Evolutionary conservation across 768 basidiomycete species (phyloP).

Genomic region (Russula sp.): DNA sequence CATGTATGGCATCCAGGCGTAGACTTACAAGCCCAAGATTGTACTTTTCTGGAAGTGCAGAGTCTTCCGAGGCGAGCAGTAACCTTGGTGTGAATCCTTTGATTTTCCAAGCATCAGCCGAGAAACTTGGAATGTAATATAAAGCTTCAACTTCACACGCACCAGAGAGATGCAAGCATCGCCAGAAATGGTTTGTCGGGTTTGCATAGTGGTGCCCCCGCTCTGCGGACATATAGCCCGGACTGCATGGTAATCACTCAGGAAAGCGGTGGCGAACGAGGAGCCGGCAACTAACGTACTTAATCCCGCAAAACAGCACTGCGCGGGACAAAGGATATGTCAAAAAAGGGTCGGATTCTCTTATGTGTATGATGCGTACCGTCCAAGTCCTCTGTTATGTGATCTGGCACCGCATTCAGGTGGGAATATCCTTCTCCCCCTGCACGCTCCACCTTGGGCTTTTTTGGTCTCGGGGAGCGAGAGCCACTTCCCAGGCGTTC

Average conservation of each 20-base stretch:
- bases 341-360: not conserved
- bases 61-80: constrained; percentile 53
- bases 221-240: constrained; percentile 60
- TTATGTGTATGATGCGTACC: constrained; percentile 34
- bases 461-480: constrained; percentile 15
- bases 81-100: constrained; percentile 55
- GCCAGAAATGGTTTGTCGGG: constrained; percentile 81
- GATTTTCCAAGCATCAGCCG: not conserved
- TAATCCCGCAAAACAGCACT: constrained; percentile 87
- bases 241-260: constrained; percentile 35
- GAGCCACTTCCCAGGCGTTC: not conserved
- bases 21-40: constrained; percentile 59
- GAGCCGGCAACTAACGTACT: constrained; percentile 40
- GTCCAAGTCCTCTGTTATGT: constrained; percentile 48
- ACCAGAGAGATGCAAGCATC: constrained; percentile 64
- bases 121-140: not conserved
- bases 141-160: constrained; percentile 9
- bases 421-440: constrained; percentile 49
- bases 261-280: no score
- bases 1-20: not conserved
- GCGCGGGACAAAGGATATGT: not conserved
- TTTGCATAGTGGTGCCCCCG: constrained; percentile 76
- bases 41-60: constrained; percentile 49
- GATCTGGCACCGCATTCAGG: constrained; percentile 46
- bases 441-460: constrained; percentile 41